These are phyloP conservation scores for Coelastrella sp. DNA, from an alignment of 139 green algal genomes.

Conservation along the genomic window DNA sequence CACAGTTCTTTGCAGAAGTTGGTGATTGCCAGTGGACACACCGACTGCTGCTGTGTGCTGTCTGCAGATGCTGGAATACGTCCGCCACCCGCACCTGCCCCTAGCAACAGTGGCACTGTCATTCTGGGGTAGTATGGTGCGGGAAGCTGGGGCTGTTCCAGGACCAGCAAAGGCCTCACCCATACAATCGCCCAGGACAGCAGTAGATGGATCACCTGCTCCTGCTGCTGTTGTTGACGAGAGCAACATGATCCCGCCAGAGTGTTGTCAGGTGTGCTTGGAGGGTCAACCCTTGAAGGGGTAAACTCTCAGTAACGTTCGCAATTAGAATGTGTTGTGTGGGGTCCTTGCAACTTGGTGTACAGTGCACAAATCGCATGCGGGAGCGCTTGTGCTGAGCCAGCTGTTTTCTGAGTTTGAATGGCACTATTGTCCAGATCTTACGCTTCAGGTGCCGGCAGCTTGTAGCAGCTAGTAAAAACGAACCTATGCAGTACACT, in stretches of 20 bases:
- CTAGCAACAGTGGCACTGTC: slow-evolving; percentile 71
- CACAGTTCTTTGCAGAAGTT: no score
- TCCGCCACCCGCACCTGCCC: slow-evolving; percentile 73
- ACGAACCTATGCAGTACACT: no score
- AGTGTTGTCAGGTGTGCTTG: slow-evolving; percentile 43
- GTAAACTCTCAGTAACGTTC: no score
- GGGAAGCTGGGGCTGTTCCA: slow-evolving; percentile 47
- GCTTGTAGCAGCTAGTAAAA: not conserved
- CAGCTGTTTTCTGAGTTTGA: no score
- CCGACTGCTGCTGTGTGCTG: not conserved
- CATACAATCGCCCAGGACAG: slow-evolving; percentile 26
- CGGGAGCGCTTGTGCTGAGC: no score
- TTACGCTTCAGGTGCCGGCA: not conserved
- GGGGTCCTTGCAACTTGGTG: no score
- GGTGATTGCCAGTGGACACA: no score
- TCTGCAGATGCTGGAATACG: slow-evolving; percentile 75
- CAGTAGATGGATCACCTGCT: slow-evolving; percentile 6
- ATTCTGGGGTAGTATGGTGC: slow-evolving; percentile 69
- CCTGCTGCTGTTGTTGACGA: slow-evolving; percentile 5
- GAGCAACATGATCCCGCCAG: slow-evolving; percentile 32
- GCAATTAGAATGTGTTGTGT: no score
- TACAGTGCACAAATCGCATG: no score
- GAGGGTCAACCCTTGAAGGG: no score
- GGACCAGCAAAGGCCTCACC: slow-evolving; percentile 1
- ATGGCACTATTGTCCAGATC: no score